Evolutionary conservation across 2,329 filamentous ascomycete species (phyloP).

Genomic region (Dryadomyces quercus-mongolicae): DNA sequence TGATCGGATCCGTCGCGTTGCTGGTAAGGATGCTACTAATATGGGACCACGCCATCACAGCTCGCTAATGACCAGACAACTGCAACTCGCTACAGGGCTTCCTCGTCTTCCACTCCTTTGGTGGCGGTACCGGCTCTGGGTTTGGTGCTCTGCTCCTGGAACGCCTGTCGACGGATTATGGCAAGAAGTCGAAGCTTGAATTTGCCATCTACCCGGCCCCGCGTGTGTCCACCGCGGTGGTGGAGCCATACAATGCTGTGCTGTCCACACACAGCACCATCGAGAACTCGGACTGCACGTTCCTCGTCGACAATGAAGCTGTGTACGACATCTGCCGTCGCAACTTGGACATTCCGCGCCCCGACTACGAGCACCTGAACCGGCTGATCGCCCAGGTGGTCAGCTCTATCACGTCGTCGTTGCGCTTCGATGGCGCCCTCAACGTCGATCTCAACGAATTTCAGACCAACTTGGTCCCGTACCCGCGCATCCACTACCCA

Average conservation of each 20-base stretch:
- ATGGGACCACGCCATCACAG: background rate
- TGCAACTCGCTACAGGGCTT: slow-evolving; percentile 62
- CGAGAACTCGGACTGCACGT: slow-evolving; percentile 69
- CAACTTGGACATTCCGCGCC: slow-evolving; percentile 57
- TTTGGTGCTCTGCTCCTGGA: slow-evolving; percentile 62
- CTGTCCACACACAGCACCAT: slow-evolving; percentile 65
- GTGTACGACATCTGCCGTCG: slow-evolving; percentile 66
- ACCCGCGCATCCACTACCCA: slow-evolving; percentile 63
- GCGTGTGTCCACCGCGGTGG: slow-evolving; percentile 56
- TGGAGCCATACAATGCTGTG: slow-evolving; percentile 65
- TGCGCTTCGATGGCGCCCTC: slow-evolving; percentile 60
- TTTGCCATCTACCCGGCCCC: slow-evolving; percentile 62
- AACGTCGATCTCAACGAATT: slow-evolving; percentile 69
- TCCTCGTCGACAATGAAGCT: slow-evolving; percentile 64
- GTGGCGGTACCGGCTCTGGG: slow-evolving; percentile 60
- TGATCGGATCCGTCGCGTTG: slow-evolving; percentile 57
- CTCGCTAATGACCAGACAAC: slow-evolving; percentile 39
- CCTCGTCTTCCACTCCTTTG: slow-evolving; percentile 64
- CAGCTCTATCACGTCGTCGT: slow-evolving; percentile 60
- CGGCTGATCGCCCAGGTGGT: slow-evolving; percentile 63
- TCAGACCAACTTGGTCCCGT: slow-evolving; percentile 65
- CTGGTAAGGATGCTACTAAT: slow-evolving; percentile 33
- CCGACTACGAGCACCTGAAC: slow-evolving; percentile 60
- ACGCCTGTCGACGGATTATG: slow-evolving; percentile 60
- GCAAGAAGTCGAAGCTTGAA: slow-evolving; percentile 68